phyloP scores from a whole-genome alignment of 1,284 basidiomycete genomes.

The Inonotus obliquus region DNA sequence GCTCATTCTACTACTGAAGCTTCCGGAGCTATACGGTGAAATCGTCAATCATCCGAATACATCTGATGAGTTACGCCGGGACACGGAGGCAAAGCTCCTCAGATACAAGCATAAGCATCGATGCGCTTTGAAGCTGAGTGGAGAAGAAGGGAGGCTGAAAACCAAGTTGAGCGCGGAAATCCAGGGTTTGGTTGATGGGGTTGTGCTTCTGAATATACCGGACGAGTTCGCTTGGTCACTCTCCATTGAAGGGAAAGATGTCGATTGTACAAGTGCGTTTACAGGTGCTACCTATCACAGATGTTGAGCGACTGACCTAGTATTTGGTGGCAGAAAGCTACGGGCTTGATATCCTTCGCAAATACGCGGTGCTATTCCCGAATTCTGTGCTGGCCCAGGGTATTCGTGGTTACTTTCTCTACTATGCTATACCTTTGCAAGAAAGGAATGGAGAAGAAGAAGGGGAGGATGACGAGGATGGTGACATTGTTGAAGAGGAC shows the following conservation, averaged over 20 bases:
- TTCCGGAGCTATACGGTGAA: slow-evolving; percentile 68
- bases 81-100: slow-evolving; percentile 69
- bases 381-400: slow-evolving; percentile 49
- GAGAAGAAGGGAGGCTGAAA: slow-evolving; percentile 44
- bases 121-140: slow-evolving; percentile 44
- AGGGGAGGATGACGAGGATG: slow-evolving; percentile 27
- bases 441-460: slow-evolving; percentile 36
- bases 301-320: not conserved
- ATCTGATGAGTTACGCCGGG: slow-evolving; percentile 64
- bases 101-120: slow-evolving; percentile 56
- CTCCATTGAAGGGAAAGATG: slow-evolving; percentile 75
- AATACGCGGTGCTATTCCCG: slow-evolving; percentile 72
- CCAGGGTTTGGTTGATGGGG: slow-evolving; percentile 64
- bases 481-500: slow-evolving; percentile 34
- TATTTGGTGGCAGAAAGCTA: slow-evolving; percentile 49
- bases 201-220: slow-evolving; percentile 68
- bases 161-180: slow-evolving; percentile 51
- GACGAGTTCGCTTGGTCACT: slow-evolving; percentile 80
- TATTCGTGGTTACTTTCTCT: slow-evolving; percentile 66
- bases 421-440: slow-evolving; percentile 46
- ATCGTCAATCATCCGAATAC: slow-evolving; percentile 74
- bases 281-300: not conserved
- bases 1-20: slow-evolving; percentile 27
- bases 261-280: slow-evolving; percentile 58
- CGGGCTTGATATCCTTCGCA: slow-evolving; percentile 54